Base-by-base conservation (phyloP, 2,329 filamentous ascomycete genomes). In the Clarireedia homoeocarpa region DNA sequence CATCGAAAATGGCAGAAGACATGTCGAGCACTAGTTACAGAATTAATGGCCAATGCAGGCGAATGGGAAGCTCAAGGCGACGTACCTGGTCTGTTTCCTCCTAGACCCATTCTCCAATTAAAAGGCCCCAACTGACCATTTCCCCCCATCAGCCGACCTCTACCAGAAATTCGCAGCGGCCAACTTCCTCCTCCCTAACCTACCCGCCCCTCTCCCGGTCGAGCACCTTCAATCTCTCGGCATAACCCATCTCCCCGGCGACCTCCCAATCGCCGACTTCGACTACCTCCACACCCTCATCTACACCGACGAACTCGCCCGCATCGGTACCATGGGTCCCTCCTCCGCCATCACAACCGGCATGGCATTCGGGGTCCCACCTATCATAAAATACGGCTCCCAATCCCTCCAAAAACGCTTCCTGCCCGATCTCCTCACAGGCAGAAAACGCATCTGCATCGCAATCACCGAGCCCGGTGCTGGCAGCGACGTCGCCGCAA, bases 391-490 rank as follows among this genome's bases (percentile, higher is more conserved):
- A 65, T 90, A 84, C 66, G 86, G 83, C 9, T 80, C 73, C 64
- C 69, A 72, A 53, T 69, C 79, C 62, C 71, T 90, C 26, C 83
- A 89, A 69, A 81, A 85, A 61, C 75, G 77, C 9, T 84, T 86
- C 61, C 72, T 91, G 6, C 86, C 86, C 0, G 84, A 87, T 51
- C 74, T 90, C 0, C 73, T 91, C 12, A 79, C 77, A 0, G 84
- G 85, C 6, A 78, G 77, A 66, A 88, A 84, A 71, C 75, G 86
- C 44, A 76, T 77, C 14, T 91, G 87, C 65, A 89, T 91, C 62
- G 88, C 87, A 9, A 89, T 91, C 63, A 91, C 88, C 0, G 88
- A 91, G 67, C 88, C 88, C 0, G 82, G 82, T 52, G 86, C 86
- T 0, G 87, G 88, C 0, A 84, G 79, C 52, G 87, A 91, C 66